Percentiles rank a stretch among this genome's conserved stretches.
These are phyloP conservation scores for Datisca glomerata DNA, from an alignment of 306 rosid species.

Conservation along the genomic window DNA sequence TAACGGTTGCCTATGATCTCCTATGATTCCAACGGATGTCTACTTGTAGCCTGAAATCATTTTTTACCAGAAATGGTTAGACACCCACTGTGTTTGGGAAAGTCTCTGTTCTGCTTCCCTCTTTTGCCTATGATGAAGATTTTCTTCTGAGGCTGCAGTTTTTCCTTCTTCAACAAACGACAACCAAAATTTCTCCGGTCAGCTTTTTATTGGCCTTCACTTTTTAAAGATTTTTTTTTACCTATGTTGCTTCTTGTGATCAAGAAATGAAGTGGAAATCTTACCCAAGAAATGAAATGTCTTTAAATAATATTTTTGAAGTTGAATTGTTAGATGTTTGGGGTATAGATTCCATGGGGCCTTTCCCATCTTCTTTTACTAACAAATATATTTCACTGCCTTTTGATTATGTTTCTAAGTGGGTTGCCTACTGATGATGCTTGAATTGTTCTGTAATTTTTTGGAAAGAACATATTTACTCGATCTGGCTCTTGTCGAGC, in stretches of 20 bases:
- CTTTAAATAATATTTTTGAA: not conserved
- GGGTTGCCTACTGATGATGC: no score
- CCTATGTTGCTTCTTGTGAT: not conserved
- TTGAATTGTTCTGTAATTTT: not conserved
- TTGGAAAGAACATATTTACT: not conserved
- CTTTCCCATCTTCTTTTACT: not conserved
- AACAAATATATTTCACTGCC: not conserved
- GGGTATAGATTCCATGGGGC: conserved; percentile 1
- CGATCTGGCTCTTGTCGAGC: not conserved
- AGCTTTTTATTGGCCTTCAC: not conserved
- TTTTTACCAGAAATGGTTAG: no score
- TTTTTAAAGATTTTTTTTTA: not conserved
- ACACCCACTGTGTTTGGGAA: no score
- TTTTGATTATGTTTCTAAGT: not conserved
- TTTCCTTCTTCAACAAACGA: no score
- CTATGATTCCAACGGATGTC: no score
- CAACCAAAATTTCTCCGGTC: not conserved
- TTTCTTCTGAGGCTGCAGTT: no score
- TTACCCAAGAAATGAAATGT: not conserved
- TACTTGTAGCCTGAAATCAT: no score
- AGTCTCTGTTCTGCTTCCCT: no score
- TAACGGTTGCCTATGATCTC: no score
- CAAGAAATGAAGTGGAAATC: not conserved
- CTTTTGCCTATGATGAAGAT: no score
- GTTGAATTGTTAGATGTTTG: not conserved